Evolutionary conservation across 164 flowering plant species (phyloP).

Genomic region (Saururus chinensis): DNA sequence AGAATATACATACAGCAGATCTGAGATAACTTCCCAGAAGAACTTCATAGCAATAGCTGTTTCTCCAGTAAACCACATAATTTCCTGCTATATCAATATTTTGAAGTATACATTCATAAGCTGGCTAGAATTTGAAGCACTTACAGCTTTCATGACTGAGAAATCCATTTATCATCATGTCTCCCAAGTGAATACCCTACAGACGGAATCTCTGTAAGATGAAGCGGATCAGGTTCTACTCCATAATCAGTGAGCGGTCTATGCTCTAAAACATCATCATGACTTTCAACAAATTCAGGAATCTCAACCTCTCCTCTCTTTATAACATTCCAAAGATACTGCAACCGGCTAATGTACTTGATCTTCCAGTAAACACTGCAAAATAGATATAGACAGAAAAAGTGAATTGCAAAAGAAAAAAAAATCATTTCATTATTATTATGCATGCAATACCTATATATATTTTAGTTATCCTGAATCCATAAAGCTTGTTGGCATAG

Average conservation of each 20-base stretch:
- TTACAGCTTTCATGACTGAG: slow-evolving; percentile 22
- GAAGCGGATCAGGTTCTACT: slow-evolving; percentile 75
- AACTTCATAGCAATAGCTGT: too few species aligned
- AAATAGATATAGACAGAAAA: not conserved
- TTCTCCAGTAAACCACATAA: too few species aligned
- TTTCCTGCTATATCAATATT: not conserved
- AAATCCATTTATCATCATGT: slow-evolving; percentile 54
- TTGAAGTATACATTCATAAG: not conserved
- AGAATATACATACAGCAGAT: too few species aligned
- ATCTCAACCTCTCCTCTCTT: slow-evolving; percentile 77
- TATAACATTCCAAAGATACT: slow-evolving; percentile 86
- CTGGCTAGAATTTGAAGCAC: not conserved
- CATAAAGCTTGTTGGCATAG: too few species aligned
- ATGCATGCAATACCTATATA: too few species aligned
- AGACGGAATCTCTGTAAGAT: slow-evolving; percentile 45
- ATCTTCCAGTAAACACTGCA: slow-evolving; percentile 82
- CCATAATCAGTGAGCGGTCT: slow-evolving; percentile 92
- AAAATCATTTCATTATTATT: too few species aligned
- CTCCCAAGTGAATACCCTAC: slow-evolving; percentile 43
- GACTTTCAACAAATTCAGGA: slow-evolving; percentile 79
- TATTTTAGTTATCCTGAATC: too few species aligned
- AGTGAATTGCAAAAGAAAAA: not conserved
- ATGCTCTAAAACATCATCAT: slow-evolving; percentile 78
- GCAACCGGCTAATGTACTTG: slow-evolving; percentile 82
- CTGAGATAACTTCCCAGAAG: too few species aligned